Evolutionary conservation across 495 filamentous ascomycete species (phyloP).

Genomic region (Aspergillus funiculosus): DNA sequence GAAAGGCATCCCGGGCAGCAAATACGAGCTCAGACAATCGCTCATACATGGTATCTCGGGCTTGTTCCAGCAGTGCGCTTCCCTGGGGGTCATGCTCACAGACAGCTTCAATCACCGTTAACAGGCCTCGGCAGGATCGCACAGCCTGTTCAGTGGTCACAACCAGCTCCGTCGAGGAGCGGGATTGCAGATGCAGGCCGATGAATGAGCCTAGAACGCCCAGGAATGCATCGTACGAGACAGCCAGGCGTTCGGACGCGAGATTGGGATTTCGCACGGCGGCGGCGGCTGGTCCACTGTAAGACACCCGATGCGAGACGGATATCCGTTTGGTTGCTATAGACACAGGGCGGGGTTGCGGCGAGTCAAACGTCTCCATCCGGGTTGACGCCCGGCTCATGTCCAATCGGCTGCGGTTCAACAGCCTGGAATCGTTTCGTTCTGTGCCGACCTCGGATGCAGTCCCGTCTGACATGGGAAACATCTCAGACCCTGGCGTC

Average conservation of each 20-base stretch:
- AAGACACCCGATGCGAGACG: slow-evolving; percentile 54
- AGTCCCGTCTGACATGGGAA: slow-evolving; percentile 16
- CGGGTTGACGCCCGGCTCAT: slow-evolving; percentile 36
- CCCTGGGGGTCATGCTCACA: slow-evolving; percentile 67
- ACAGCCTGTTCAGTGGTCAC: slow-evolving; percentile 72
- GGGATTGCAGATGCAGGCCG: slow-evolving; percentile 82
- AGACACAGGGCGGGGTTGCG: slow-evolving; percentile 29
- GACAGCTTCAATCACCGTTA: slow-evolving; percentile 77
- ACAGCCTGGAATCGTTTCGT: slow-evolving; percentile 32
- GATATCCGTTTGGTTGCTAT: slow-evolving; percentile 46
- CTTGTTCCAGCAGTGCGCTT: slow-evolving; percentile 56
- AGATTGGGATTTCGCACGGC: slow-evolving; percentile 45
- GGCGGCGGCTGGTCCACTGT: slow-evolving; percentile 40
- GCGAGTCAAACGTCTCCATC: slow-evolving; percentile 30
- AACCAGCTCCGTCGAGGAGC: slow-evolving; percentile 77
- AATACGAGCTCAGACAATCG: slow-evolving; percentile 72
- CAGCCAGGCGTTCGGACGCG: slow-evolving; percentile 61
- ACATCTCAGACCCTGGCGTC: slow-evolving; percentile 64
- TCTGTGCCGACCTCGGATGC: slow-evolving; percentile 24
- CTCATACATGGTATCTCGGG: slow-evolving; percentile 73
- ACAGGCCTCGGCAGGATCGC: slow-evolving; percentile 67
- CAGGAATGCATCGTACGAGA: slow-evolving; percentile 78
- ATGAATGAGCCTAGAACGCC: slow-evolving; percentile 87
- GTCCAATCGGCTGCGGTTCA: slow-evolving; percentile 35
- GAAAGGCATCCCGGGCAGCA: slow-evolving; percentile 72